phyloP scores from a whole-genome alignment of 306 rosid species.

The Casuarina equisetifolia region DNA sequence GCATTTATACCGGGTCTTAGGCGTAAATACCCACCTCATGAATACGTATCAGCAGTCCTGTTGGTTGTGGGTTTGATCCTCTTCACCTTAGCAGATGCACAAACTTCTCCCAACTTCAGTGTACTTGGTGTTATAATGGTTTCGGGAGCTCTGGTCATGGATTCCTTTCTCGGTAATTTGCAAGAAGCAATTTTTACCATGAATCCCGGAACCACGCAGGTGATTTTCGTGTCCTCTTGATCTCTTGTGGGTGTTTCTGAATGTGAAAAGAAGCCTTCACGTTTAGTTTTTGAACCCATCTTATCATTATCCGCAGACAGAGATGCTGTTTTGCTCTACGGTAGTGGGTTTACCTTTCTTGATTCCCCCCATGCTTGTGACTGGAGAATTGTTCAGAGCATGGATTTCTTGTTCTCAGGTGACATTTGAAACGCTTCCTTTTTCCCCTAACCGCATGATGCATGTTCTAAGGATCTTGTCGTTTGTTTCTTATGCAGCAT shows the following conservation, averaged over 20 bases:
- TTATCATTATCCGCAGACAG: slow-evolving; percentile 55
- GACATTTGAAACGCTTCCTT: slow-evolving; percentile 22
- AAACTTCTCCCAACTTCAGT: slow-evolving; percentile 90
- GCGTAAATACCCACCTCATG: slow-evolving; percentile 84
- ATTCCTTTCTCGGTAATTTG: slow-evolving; percentile 85
- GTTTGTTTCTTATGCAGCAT: slow-evolving; percentile 63
- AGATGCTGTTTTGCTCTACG: slow-evolving; percentile 97
- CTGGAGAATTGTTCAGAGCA: slow-evolving; percentile 91
- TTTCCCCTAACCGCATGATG: slow-evolving; percentile 4
- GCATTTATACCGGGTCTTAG: slow-evolving; percentile 94
- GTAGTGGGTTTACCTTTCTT: slow-evolving; percentile 91
- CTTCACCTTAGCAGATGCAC: slow-evolving; percentile 97
- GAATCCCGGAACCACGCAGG: slow-evolving; percentile 98
- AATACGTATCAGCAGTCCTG: slow-evolving; percentile 81
- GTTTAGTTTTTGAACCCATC: slow-evolving; percentile 10
- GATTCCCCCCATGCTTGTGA: slow-evolving; percentile 92
- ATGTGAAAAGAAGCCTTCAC: slow-evolving; percentile 10
- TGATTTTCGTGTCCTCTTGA: slow-evolving; percentile 23
- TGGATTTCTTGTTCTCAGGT: slow-evolving; percentile 95
- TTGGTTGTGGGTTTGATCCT: slow-evolving; percentile 91
- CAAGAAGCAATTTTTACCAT: slow-evolving; percentile 98
- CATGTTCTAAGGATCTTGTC: slow-evolving; percentile 16
- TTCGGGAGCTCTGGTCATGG: slow-evolving; percentile 90
- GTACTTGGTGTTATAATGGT: slow-evolving; percentile 89
- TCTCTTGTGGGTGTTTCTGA: slow-evolving; percentile 2